Evolutionary conservation across 1,139 yeast genomes (phyloP).

Genomic region (Pneumocystis wakefieldiae): DNA sequence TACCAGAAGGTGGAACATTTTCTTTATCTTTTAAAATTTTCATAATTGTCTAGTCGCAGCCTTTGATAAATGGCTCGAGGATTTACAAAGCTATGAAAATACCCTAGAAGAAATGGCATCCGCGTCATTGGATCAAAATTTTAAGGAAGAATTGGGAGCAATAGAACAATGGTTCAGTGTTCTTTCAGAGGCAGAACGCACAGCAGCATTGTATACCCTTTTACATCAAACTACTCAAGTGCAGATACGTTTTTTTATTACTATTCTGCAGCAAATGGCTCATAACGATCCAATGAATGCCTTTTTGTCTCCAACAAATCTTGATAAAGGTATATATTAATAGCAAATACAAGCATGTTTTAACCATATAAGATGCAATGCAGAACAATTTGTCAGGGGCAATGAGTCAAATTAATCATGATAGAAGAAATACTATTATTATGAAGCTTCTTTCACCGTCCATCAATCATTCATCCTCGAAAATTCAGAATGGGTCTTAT

Average conservation of each 20-base stretch:
- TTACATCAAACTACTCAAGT: conserved; percentile 26
- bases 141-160: conserved; percentile 21
- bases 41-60: conserved; percentile 10
- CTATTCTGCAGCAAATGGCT: conserved; percentile 25
- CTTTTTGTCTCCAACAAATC: conserved; percentile 21
- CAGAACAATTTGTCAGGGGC: conserved; percentile 1
- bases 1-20: not conserved
- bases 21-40: not conserved
- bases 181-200: conserved; percentile 25
- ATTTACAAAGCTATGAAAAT: conserved; percentile 22
- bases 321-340: conserved; percentile 6
- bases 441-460: conserved; percentile 5
- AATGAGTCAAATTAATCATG: not conserved
- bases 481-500: not conserved
- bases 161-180: conserved; percentile 29
- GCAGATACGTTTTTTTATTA: conserved; percentile 26
- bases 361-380: conserved; percentile 4
- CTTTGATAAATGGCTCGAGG: conserved; percentile 24
- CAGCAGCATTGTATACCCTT: conserved; percentile 27
- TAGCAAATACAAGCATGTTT: not conserved
- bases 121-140: conserved; percentile 21
- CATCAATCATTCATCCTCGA: conserved; percentile 1
- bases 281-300: conserved; percentile 20
- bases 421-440: not conserved
- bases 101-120: conserved; percentile 26